Evolutionary conservation across 805 yeast genomes (phyloP).

Genomic region (Suhomyces canberraensis): DNA sequence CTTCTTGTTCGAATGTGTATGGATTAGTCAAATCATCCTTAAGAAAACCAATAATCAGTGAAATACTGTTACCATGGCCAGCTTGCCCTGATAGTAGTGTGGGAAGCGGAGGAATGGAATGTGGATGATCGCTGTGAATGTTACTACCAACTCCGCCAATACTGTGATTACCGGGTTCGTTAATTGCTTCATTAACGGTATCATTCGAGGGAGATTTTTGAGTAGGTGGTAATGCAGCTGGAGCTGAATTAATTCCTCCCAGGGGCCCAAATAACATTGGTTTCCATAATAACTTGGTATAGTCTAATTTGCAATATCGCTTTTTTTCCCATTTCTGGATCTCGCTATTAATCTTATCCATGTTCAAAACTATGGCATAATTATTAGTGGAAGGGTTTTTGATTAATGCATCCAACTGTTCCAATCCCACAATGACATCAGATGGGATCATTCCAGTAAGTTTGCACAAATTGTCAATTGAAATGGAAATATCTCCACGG

Average conservation of each 20-base stretch:
- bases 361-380: constrained; percentile 55
- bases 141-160: too few relatives aligned
- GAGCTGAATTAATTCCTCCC: constrained; percentile 73
- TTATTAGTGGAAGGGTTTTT: constrained; percentile 40
- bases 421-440: constrained; percentile 85
- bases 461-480: constrained; percentile 61
- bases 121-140: too few relatives aligned
- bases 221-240: constrained; percentile 26
- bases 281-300: constrained; percentile 66
- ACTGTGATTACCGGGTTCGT: constrained; percentile 2
- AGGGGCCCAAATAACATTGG: constrained; percentile 83
- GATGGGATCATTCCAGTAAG: constrained; percentile 83
- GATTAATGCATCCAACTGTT: constrained; percentile 63
- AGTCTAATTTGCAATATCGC: constrained; percentile 49
- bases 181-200: background rate
- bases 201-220: background rate
- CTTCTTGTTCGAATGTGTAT: constrained; percentile 55
- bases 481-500: constrained; percentile 21
- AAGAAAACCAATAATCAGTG: constrained; percentile 56
- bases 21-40: constrained; percentile 68
- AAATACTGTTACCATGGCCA: constrained; percentile 50
- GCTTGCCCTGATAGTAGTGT: too few relatives aligned
- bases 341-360: constrained; percentile 38
- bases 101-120: too few relatives aligned
- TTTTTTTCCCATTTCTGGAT: constrained; percentile 54